Base-by-base conservation (phyloP, 768 basidiomycete species). In the Kwoniella heveanensis region DNA sequence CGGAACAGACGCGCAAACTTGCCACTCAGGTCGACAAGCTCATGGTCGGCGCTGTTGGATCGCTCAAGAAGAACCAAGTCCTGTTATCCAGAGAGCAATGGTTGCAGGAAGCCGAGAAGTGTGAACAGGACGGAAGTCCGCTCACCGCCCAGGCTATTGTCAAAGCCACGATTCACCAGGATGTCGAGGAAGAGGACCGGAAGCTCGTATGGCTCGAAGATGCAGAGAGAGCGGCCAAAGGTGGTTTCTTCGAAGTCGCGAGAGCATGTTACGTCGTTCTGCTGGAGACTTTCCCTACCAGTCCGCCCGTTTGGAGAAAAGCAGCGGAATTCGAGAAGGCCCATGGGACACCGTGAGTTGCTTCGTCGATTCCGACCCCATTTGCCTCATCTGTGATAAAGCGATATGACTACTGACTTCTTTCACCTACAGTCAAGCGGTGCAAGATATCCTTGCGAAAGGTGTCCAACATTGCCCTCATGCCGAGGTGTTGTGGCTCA, bases 401-500 rank as follows among this genome's bases (percentile, higher is more conserved):
- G 9, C 9, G 58, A 53, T 44, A 44, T 44, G 8, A 30, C 6
- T 22, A 17, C 48, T 67, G 26, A 68, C 58, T 22, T 25, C 17
- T 27, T 7, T 50, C n/a, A 2, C 10, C 49, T 37, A 17, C 69
- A 89, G 88, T 64, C 89, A 91, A 71, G 87, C 88, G 46, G 84
- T 96, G 27, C 88, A 93, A 73, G 88, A 87, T 0, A 86, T 97
- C 2, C 85, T 97, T 47, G 83, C 83, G 49, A 86, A 88, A 30
- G 93, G 95, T 0, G 92, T 94, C 25, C 84, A 89, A 58, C 88
- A 92, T 75, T 95, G 92, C 71, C 96, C 95, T 0, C 91, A 93
- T 69, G 94, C 93, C 1, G 95, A 98, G 79, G 90, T 92, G 0
- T 83, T 99, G 5, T 98, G 96, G 96, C 85, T 98, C 30, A 98